Conservation (phyloP, 1,139 yeast species). For the Debaryomyces subglobosus region DNA sequence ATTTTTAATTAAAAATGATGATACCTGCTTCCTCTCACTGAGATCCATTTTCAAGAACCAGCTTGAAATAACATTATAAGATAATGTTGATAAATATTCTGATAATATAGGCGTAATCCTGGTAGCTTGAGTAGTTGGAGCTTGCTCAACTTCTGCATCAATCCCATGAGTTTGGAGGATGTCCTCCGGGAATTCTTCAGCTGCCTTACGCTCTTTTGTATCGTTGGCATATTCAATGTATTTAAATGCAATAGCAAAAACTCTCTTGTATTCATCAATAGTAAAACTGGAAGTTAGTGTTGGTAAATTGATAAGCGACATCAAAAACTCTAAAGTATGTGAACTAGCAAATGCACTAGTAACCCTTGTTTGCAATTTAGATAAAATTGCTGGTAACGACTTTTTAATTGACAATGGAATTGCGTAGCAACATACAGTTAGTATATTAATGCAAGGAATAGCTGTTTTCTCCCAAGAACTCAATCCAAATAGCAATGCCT, state of each 20-base stretch:
- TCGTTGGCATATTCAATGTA: slow-evolving; percentile 75
- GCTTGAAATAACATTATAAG: slow-evolving; percentile 68
- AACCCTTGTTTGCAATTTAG: slow-evolving; percentile 71
- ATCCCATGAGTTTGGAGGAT: slow-evolving; percentile 39
- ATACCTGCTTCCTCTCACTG: slow-evolving; percentile 58
- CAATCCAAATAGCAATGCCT: slow-evolving; percentile 64
- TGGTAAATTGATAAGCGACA: slow-evolving; percentile 69
- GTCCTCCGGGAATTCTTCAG: slow-evolving; percentile 5
- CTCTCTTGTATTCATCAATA: slow-evolving; percentile 74
- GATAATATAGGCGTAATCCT: slow-evolving; percentile 53
- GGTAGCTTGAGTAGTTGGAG: slow-evolving; percentile 53
- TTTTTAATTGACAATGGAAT: slow-evolving; percentile 75
- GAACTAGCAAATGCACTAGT: slow-evolving; percentile 71
- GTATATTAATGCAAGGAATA: slow-evolving; percentile 73
- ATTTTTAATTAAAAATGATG: slow-evolving; percentile 65
- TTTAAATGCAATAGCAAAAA: slow-evolving; percentile 82
- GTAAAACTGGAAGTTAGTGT: slow-evolving; percentile 71
- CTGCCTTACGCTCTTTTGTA: slow-evolving; percentile 28
- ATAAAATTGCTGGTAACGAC: slow-evolving; percentile 63
- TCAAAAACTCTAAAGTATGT: slow-evolving; percentile 75
- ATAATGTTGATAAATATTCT: slow-evolving; percentile 62
- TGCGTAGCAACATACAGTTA: slow-evolving; percentile 80
- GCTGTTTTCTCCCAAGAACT: slow-evolving; percentile 81
- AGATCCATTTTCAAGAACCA: slow-evolving; percentile 74
- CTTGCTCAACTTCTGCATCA: slow-evolving; percentile 43